Evolutionary conservation across 257 asterid species (phyloP), one percentile per base, ranked within the genome.

Genomic region (Petunia secreta): DNA sequence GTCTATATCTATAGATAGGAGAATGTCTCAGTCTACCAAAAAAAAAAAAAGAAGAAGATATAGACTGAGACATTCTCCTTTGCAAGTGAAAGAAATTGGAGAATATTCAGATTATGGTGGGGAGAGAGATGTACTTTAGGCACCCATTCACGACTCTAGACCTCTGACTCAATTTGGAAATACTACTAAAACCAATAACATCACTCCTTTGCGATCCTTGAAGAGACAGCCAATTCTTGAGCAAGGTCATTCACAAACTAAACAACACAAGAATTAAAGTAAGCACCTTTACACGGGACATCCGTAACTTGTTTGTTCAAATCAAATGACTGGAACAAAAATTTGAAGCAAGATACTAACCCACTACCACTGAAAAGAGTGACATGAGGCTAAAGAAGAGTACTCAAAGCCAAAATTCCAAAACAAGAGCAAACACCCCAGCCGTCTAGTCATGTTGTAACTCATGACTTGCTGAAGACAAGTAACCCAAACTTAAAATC

Each of bases 321-420:
- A 66, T 39, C 53, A 40, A 6, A 66, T 3, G 52, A 36, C 53
- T 40, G 52, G 39, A 40, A 66, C 74, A 66, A 66, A 66, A 39
- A 66, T 13, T 15, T 40, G 52, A 66, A 66, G 74, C 13, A 44
- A 66, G 5, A 66, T 15, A 36, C 74, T 40, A 66, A 66, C 74
- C 73, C 74, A 66, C 7, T 66, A 66, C 52, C 74, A 14, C 74
- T 13, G 53, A 14, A 66, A 66, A 66, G 53, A 36, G 74, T 66
- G 74, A 6, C 53, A 66, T 40, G 7, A 15, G 37, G 25, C 6
- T 14, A 40, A 66, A 37, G 71, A 25, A 38, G 34, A 38, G 71
- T 4, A 63, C 46, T 63, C 38, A 5, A 38, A 63, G n/a, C 37
- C 3, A 38, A 38, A 63, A 63, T 37, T 38, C 37, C 4, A 63